Evolutionary conservation across 495 filamentous ascomycete genomes (phyloP), one percentile per base, ranked within the genome.

Genomic region (Neurospora intermedia): DNA sequence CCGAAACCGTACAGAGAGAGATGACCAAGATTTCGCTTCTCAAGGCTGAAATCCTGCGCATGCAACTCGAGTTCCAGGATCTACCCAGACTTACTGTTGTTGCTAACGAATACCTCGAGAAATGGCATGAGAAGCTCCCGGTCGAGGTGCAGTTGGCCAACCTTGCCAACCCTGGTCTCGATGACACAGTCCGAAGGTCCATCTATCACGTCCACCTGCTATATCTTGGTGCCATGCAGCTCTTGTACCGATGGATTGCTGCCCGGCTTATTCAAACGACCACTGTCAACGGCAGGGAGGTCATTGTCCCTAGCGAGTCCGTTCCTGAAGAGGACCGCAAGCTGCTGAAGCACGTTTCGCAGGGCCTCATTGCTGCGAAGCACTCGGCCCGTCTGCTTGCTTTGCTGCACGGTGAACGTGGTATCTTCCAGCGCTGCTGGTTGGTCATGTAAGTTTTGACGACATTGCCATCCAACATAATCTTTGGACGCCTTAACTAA

Each of bases 151-250:
- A 75, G 27, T 74, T 81, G 4, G 73, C 76, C 31, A 69, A 31
- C 73, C 1, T 81, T 78, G 6, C 38, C 41, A 9, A 76, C 66
- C 40, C 39, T 74, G 9, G 75, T 39, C 18, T 77, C 9, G 40
- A 73, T 1, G 23, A 46, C 7, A 45, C 71, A 23, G 75, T 76
- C 1, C 75, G 75, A 4, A 75, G 80, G 39, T 80, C 81, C 1
- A 75, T 81, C 11, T 81, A 72, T 40, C 76, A 81, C 43, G 74
- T 80, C 3, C 80, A 82, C 43, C 71, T 81, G 9, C 75, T 81
- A 13, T 79, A 81, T 48, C 76, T 80, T 16, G 81, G 81, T 6
- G 77, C 81, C 6, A 74, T 77, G 42, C 79, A 81, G 72, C 76
- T 82, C 8, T 72, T 82, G 0, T 81, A 81, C 43, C 77, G 81